These are phyloP conservation scores for Crithidia acanthocephali DNA, from an alignment of 208 protist species.

Conservation along the genomic window DNA sequence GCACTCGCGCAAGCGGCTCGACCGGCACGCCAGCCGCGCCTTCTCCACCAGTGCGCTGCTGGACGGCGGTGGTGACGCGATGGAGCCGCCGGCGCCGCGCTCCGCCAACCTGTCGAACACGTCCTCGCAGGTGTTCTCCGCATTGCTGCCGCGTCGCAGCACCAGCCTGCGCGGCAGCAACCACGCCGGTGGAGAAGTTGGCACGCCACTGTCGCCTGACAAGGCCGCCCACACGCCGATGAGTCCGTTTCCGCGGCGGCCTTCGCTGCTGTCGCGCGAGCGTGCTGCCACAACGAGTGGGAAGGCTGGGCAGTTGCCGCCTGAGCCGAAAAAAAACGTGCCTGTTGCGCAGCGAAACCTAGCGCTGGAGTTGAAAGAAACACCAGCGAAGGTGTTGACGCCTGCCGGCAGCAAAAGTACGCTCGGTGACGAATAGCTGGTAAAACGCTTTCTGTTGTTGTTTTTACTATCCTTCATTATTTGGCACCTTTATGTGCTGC, in stretches of 20 bases:
- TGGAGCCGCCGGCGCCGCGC: slow-evolving; percentile 1
- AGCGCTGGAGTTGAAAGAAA: slow-evolving; percentile 7
- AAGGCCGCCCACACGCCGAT: slow-evolving; percentile 22
- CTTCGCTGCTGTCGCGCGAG: slow-evolving; percentile 20
- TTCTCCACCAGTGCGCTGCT: slow-evolving; percentile 1
- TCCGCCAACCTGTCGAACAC: not conserved
- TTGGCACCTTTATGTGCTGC: not conserved
- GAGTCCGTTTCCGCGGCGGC: slow-evolving; percentile 6
- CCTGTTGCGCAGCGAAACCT: not conserved
- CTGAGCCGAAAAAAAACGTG: not conserved
- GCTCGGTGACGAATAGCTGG: not conserved
- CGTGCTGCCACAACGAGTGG: not conserved
- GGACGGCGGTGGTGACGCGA: slow-evolving; percentile 8
- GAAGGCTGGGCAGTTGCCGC: not conserved
- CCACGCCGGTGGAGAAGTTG: not conserved
- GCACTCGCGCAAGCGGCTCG: not conserved
- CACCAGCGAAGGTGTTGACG: slow-evolving; percentile 1
- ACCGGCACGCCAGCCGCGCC: slow-evolving; percentile 1
- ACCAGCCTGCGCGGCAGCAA: not conserved
- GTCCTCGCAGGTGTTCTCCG: not conserved
- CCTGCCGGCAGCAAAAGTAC: not conserved
- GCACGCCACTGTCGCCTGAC: slow-evolving; percentile 8
- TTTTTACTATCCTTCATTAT: not conserved
- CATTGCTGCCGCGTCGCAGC: not conserved
- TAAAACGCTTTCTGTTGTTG: not conserved